Evolutionary conservation across 495 filamentous ascomycete genomes (phyloP).

Genomic region (Neurospora africana): DNA sequence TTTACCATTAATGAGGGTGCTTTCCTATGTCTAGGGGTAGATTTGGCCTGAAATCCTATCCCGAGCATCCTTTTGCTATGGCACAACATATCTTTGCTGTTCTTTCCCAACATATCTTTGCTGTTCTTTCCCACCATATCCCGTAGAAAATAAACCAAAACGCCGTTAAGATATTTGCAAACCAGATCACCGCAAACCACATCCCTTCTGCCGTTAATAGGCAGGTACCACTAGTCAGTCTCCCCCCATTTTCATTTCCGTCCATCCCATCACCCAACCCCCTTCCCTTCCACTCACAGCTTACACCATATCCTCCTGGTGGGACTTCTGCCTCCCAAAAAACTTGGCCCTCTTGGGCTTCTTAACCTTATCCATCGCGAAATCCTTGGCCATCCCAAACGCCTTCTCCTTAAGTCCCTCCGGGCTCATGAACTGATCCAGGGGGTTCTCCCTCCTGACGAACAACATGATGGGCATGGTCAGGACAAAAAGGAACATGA

Average conservation of each 20-base stretch:
- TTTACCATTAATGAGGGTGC: background rate
- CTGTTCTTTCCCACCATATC: background rate
- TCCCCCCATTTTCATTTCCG: background rate
- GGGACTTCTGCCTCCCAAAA: background rate
- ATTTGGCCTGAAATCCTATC: background rate
- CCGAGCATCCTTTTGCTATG: background rate
- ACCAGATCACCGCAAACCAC: background rate
- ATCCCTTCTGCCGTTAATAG: background rate
- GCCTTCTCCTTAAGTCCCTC: background rate
- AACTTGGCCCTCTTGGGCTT: background rate
- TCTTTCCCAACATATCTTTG: background rate
- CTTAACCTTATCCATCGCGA: background rate
- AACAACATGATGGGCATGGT: conserved; percentile 13
- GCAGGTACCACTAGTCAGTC: too few species aligned
- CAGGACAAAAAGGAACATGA: conserved; percentile 14
- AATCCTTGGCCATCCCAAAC: background rate
- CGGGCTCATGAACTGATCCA: background rate
- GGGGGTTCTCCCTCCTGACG: background rate
- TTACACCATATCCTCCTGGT: background rate
- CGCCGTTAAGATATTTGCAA: background rate
- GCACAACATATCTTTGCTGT: background rate
- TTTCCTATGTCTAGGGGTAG: background rate
- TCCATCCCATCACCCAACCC: background rate
- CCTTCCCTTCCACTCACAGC: background rate
- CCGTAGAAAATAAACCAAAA: background rate